Conservation (phyloP, 495 filamentous ascomycete species). For the Penicillium cosmopolitanum region DNA sequence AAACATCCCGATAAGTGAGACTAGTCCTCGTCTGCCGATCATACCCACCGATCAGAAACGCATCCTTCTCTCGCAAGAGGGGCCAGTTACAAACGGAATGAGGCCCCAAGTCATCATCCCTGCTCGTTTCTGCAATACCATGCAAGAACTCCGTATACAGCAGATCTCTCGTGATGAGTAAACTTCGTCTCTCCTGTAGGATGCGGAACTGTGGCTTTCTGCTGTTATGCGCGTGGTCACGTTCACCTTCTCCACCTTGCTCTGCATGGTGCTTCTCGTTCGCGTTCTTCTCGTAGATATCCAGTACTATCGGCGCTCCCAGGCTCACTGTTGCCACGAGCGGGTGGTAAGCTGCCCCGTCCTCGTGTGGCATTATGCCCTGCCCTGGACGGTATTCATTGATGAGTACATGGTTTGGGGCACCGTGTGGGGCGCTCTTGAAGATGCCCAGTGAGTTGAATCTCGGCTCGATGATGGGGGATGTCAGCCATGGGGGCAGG, state of each 20-base stretch:
- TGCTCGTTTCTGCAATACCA: conserved; percentile 66
- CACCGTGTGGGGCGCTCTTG: conserved; percentile 66
- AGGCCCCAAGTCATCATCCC: conserved; percentile 62
- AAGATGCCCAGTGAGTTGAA: conserved; percentile 68
- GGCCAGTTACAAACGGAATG: conserved; percentile 81
- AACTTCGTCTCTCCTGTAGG: conserved; percentile 82
- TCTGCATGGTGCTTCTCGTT: background rate
- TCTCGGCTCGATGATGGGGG: conserved; percentile 67
- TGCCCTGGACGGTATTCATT: conserved; percentile 90
- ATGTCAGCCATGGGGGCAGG: conserved; percentile 75
- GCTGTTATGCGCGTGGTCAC: background rate
- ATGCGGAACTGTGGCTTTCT: conserved; percentile 63
- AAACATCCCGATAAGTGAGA: conserved; percentile 91
- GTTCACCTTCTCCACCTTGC: background rate
- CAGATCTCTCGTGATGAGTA: conserved; percentile 70
- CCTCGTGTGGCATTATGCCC: conserved; percentile 97
- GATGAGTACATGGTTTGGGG: conserved; percentile 88
- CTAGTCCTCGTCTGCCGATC: conserved; percentile 69
- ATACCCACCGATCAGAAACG: conserved; percentile 61
- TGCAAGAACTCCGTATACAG: conserved; percentile 77
- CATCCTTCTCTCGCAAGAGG: conserved; percentile 63
- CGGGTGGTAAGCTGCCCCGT: conserved; percentile 83
- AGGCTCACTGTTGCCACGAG: conserved; percentile 91
- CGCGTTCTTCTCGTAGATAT: conserved; percentile 66
- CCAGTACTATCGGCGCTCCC: conserved; percentile 74